Conservation (phyloP, 2,329 filamentous ascomycete genomes). For the Zelopaecilomyces penicillatus region DNA sequence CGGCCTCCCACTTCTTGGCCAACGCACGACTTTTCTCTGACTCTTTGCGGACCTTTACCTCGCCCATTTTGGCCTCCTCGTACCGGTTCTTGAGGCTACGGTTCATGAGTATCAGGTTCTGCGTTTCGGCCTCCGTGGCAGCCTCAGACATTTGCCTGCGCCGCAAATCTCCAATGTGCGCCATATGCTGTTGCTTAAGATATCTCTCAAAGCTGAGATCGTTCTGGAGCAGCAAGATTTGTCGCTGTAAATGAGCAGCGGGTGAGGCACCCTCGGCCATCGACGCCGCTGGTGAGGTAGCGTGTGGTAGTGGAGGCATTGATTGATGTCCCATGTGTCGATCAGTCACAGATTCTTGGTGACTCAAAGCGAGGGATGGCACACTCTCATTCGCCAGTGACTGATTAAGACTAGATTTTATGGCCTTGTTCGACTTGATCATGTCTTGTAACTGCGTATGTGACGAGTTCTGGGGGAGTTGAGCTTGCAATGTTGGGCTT, state of each 20-base stretch:
- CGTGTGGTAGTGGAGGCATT: conserved; percentile 19
- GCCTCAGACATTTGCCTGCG: conserved; percentile 68
- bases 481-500: conserved; percentile 54
- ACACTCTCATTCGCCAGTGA: conserved; percentile 51
- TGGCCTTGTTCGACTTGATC: conserved; percentile 50
- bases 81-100: conserved; percentile 64
- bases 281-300: conserved; percentile 20
- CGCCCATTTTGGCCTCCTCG: conserved; percentile 62
- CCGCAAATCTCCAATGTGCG: conserved; percentile 71
- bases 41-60: conserved; percentile 63
- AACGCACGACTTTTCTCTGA: conserved; percentile 63
- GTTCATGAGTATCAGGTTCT: conserved; percentile 71
- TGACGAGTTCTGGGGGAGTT: conserved; percentile 37
- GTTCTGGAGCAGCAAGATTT: conserved; percentile 68
- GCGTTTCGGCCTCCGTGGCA: conserved; percentile 71
- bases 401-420: conserved; percentile 48
- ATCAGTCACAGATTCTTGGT: conserved; percentile 39
- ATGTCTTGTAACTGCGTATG: conserved; percentile 52
- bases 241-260: conserved; percentile 55
- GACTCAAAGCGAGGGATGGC: conserved; percentile 42
- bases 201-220: conserved; percentile 79
- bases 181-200: conserved; percentile 74
- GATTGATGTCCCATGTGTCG: conserved; percentile 19
- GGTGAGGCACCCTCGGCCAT: conserved; percentile 27
- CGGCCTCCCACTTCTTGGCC: conserved; percentile 69